Evolutionary conservation across 2,329 filamentous ascomycete genomes (phyloP), one percentile per base, ranked within the genome.

Genomic region (Aureobasidium sp.): DNA sequence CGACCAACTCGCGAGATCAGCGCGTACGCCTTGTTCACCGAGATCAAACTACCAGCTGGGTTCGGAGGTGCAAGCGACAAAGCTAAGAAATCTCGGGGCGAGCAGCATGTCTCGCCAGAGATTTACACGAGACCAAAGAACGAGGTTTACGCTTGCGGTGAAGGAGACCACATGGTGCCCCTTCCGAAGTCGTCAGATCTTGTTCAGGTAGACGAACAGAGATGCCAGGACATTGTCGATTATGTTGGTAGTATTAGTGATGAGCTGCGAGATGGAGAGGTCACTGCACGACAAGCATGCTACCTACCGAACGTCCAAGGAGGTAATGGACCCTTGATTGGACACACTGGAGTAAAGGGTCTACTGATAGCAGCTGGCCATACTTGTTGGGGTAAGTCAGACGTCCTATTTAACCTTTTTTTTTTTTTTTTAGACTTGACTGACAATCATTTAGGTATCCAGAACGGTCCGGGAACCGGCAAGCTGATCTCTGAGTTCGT

Each of bases 61-160:
- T 90, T 86, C 70, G 73, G 82, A 79, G 66, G 76, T 78, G n/a
- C 23, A 10, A 55, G 68, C 60, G 70, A 63, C 64, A 67, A 62
- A 23, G 53, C 19, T 47, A 51, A 46, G 29, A 61, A 62, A 19
- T 62, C 64, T 15, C 60, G 63, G 70, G 73, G 69, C 75, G 81
- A 73, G 78, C 79, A 84, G 29, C 81, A 81, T 19, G 90, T 90
- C 13, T 86, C 90, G 27, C 94, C 94, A 0, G 94, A 99, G 73
- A 94, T 97, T 64, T 99, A 99, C 71, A 89, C 94, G 0, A 82
- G 94, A 4, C 92, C 92, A 0, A 88, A 90, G 70, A 83, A 88
- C 60, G 92, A 96, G 71, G 87, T 96, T 11, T 99, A 99, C 72
- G 92, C 90, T 0, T 99, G 94, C 70, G 94, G 91, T 46, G 92